Evolutionary conservation across 176 grass and related monocot genomes (phyloP), one percentile per base, ranked within the genome.

Genomic region (Aegilops sharonensis): DNA sequence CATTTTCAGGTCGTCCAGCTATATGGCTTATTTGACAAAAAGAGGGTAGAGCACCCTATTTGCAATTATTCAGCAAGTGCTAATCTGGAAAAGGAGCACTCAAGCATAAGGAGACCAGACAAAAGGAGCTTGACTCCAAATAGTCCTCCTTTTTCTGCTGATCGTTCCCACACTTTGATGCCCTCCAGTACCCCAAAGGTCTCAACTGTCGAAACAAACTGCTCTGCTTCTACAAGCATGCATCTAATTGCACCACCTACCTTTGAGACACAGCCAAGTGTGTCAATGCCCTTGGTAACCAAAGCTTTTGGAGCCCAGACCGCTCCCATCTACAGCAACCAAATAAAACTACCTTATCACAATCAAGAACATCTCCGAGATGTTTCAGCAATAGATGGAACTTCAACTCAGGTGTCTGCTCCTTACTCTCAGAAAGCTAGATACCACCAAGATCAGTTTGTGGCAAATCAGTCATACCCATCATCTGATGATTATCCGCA

Each of bases 1-100:
- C 59, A 23, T 39, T 35, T 88, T 50, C 82, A 91, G 89, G 89
- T 91, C 42, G 63, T 85, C 66, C 24, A n/a, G 12, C 63, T 91
- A 20, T 85, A 77, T 50, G 48, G 84, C 24, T 64, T 91, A 77
- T 91, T 91, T 85, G 70, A 78, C 29, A 32, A 68, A 39, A 91
- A 71, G 71, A 81, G 85, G 39, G 81, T 85, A 32, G 50, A 24
- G 2, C 81, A 13, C 12, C 69, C 70, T 54, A 15, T 91, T 70
- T 48, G 30, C 35, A 69, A 77, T 20, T 62, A 62, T 63, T 17
- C 29, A 54, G 3, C n/a, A 52, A 81, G 42, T 76, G 69, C 73
- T 30, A 63, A 20, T 76, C 31, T 81, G 8, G 81, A 76, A 84
- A 75, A 65, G 9, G 78, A 87, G 4, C 30, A 52, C 25, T 67